phyloP scores from a whole-genome alignment of 169 alveolate genomes.

The Cryptosporidium canis region DNA sequence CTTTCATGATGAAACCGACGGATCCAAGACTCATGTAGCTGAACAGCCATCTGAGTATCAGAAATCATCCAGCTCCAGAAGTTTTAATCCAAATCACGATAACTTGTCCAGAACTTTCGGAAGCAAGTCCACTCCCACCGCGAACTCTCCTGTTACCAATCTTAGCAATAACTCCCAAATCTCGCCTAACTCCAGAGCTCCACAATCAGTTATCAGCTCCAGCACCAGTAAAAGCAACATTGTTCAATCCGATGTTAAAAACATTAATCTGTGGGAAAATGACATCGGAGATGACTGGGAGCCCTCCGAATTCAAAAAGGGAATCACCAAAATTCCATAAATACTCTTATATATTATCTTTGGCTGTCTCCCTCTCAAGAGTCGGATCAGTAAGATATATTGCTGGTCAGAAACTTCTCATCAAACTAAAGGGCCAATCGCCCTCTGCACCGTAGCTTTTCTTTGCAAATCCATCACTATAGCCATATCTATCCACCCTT shows the following conservation, averaged over 20 bases:
- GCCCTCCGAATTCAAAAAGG: conserved; percentile 54
- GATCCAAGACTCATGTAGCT: not conserved
- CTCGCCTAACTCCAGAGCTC: not conserved
- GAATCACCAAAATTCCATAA: conserved; percentile 1
- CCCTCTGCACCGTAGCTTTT: no score
- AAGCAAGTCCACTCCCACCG: not conserved
- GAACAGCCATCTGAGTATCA: not conserved
- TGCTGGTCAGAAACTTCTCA: no score
- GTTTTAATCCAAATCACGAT: not conserved
- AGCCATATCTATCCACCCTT: no score
- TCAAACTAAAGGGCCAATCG: no score
- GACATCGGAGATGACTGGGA: conserved; percentile 69
- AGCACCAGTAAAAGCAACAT: not conserved
- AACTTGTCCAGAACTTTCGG: not conserved
- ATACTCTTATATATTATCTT: not conserved
- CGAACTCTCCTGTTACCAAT: not conserved
- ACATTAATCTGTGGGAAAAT: conserved; percentile 52
- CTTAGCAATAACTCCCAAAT: not conserved
- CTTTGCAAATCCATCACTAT: no score
- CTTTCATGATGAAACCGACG: not conserved
- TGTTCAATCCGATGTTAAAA: not conserved
- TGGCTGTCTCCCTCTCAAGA: not conserved
- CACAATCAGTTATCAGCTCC: not conserved
- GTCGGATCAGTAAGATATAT: no score
- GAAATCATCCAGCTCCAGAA: not conserved